Base-by-base conservation (phyloP, 129 eudicot genomes). In the Chrysanthemum lavandulifolium region DNA sequence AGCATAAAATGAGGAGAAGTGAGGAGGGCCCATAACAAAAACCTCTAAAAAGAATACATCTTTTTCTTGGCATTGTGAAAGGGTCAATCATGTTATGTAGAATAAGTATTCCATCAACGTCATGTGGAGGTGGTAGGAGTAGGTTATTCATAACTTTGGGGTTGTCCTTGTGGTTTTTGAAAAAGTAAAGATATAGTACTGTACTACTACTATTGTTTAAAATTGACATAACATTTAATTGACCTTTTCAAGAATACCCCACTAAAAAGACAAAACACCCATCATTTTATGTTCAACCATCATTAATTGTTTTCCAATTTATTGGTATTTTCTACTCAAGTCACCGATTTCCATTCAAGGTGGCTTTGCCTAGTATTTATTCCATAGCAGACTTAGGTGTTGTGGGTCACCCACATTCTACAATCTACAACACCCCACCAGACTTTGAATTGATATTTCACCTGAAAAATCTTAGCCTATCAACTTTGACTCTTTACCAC, bases 211-310 rank as follows among this genome's bases (percentile, higher is more conserved):
- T 67, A 76, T 58, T 58, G 47, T 76, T 59, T 71, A 61, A 63
- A 61, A 78, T 71, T 71, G 82, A 78, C 72, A 71, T 61, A 71
- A 55, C 75, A 76, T 76, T 68, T 49, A 76, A 76, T 68, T 76
- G 82, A 78, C 82, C 78, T 72, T 72, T 78, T 78, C 78, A 72
- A 78, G 82, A 43, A 10, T 65, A 78, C 73, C 82, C 82, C 82
- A 78, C 78, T 47, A 78, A 78, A 72, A 72, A 72, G 82, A 78
- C 82, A 78, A 72, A 78, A 78, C 82, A 78, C 78, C 65, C 73
- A 78, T 72, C 73, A 71, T 71, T 78, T 78, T 72, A 71, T 78
- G 73, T 71, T 65, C 77, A 71, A 51, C 73, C 82, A 71, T 71
- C 78, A 55, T 71, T 71, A 10, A 36, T 58, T 12, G 18, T 18